phyloP scores from a whole-genome alignment of 352 stramenopile species.

The Hyaloperonospora brassicae region DNA sequence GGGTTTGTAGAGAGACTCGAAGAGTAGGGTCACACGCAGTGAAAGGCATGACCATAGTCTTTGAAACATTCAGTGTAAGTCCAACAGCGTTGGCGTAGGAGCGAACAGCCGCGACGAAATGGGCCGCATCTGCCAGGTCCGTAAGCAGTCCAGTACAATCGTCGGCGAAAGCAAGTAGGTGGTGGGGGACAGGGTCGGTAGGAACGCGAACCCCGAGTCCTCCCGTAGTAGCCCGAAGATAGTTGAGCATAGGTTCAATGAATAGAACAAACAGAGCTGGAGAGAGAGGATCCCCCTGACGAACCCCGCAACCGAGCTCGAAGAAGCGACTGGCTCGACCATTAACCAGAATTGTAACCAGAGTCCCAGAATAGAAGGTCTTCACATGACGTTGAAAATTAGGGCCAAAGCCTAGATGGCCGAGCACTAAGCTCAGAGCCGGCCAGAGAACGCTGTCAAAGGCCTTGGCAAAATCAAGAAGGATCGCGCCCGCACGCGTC shows the following conservation, averaged over 20 bases:
- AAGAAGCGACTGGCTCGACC: constrained; percentile 6
- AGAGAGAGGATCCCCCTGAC: constrained; percentile 18
- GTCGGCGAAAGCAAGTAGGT: constrained; percentile 13
- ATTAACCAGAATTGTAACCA: constrained; percentile 13
- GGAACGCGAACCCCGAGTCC: constrained; percentile 1
- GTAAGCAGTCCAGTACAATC: constrained; percentile 13
- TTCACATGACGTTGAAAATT: constrained; percentile 4
- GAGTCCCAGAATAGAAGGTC: constrained; percentile 11
- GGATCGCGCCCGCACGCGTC: background rate
- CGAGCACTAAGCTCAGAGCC: constrained; percentile 5
- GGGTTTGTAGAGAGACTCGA: background rate
- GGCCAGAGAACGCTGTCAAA: constrained; percentile 3
- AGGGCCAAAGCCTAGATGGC: constrained; percentile 7
- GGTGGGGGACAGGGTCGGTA: background rate
- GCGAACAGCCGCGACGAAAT: constrained; percentile 1
- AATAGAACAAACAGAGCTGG: constrained; percentile 19
- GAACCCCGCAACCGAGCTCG: constrained; percentile 12
- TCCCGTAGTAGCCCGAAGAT: constrained; percentile 1
- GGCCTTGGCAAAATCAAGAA: constrained; percentile 14
- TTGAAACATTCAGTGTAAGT: constrained; percentile 8
- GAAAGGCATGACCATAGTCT: constrained; percentile 11
- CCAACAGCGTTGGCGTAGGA: background rate
- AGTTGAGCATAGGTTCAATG: constrained; percentile 16
- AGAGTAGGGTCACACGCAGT: background rate
- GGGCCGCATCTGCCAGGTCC: constrained; percentile 1